Percentiles rank a stretch among this genome's conserved stretches.
Evolutionary conservation across 1,139 yeast species (phyloP).

Genomic region (Blastobotrys malaysiensis): DNA sequence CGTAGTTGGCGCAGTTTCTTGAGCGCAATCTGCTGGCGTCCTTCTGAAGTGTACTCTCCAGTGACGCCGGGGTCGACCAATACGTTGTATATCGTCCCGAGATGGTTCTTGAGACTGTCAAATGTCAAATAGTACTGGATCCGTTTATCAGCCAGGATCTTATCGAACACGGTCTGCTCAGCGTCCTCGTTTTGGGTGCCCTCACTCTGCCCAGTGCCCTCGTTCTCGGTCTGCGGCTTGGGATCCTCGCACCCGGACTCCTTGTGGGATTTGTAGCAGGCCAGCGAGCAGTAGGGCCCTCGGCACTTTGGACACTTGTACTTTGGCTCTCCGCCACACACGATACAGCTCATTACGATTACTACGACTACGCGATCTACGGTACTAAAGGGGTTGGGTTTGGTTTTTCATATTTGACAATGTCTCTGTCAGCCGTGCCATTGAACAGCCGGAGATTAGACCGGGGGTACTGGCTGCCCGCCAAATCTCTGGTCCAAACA

Average conservation of each 20-base stretch:
- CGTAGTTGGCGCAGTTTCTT: slow-evolving; percentile 57
- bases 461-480: too few relatives aligned
- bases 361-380: neutral
- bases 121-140: slow-evolving; percentile 43
- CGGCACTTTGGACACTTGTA: slow-evolving; percentile 60
- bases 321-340: slow-evolving; percentile 43
- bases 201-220: too few relatives aligned
- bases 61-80: slow-evolving; percentile 43
- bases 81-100: slow-evolving; percentile 44
- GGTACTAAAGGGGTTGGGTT: too few relatives aligned
- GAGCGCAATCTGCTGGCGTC: slow-evolving; percentile 52
- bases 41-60: slow-evolving; percentile 41
- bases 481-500: too few relatives aligned
- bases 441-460: too few relatives aligned
- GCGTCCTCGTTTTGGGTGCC: too few relatives aligned
- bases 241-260: neutral
- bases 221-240: too few relatives aligned
- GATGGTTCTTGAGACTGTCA: slow-evolving; percentile 50
- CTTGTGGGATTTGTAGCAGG: slow-evolving; percentile 12
- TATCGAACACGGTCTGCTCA: slow-evolving; percentile 14
- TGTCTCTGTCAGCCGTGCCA: neutral
- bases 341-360: slow-evolving; percentile 33
- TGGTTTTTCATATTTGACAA: too few relatives aligned
- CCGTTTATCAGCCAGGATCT: slow-evolving; percentile 35
- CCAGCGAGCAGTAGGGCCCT: slow-evolving; percentile 29